Base-by-base conservation (phyloP, 768 basidiomycete species). In the Baorangia bicolor region DNA sequence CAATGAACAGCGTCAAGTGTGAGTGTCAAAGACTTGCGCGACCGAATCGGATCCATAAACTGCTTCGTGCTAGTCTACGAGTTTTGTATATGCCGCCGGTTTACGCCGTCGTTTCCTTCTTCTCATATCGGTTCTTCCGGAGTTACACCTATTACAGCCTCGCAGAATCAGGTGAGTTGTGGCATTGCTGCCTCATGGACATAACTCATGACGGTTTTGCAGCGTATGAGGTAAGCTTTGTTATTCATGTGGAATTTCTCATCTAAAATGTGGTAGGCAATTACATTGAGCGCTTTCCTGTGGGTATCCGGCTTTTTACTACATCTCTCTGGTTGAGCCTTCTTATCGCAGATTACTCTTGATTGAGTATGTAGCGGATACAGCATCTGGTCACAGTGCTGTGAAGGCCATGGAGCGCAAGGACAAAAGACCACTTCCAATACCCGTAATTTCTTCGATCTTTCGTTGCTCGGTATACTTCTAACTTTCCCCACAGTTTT, bases 241-340 rank as follows among this genome's bases (percentile, higher is more conserved):
- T 40, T 30, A 37, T 55, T 49, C 34, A 25, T 14, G n/a, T 42
- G 0, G n/a, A 50, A 51, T 62, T 3, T 53, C 51, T 53, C 57
- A 45, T 65, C 66, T 63, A 31, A 63, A 35, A 10, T 25, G 4
- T 61, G 60, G 33, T 60, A 94, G 85, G 89, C 92, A 5, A 72
- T 94, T 49, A 92, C 90, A 0, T 66, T 94, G 35, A 90, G 90
- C 66, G 94, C 94, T 23, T 96, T 96, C 75, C 69, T 97, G 88
- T 90, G 49, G 13, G 87, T 76, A 18, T 52, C 45, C 20, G 16
- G 2, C n/a, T 41, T 18, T 34, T 38, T 25, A 6, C 18, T 23
- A 4, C 27, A n/a, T 31, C 18, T 31, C 10, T 9, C 23, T 53
- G 23, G n/a, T 20, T 53, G 43, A 63, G 11, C 38, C 9, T 37